Evolutionary conservation across 2,329 filamentous ascomycete genomes (phyloP), one percentile per base, ranked within the genome.

Genomic region (Thermothelomyces thermophilus): DNA sequence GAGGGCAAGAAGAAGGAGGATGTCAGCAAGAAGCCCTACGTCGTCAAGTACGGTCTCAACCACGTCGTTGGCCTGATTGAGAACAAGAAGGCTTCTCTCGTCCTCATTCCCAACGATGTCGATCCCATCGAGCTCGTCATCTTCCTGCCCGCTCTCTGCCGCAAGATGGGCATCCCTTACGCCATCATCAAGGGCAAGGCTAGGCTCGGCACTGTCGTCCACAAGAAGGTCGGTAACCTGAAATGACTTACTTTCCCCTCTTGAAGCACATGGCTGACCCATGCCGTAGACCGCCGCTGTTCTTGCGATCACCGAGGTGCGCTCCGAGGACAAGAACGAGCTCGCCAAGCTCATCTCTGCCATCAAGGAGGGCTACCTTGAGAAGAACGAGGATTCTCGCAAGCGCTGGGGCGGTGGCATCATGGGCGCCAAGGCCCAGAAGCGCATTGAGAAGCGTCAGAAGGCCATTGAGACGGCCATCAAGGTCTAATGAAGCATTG

Each of bases 1-100:
- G 90, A 97, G 75, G 93, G 94, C 74, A 96, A 97, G 87, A 98
- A 97, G 87, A 97, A 97, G 87, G 94, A 98, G 83, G 90, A 95
- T 68, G 91, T 95, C 71, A 88, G 83, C 86, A 97, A 97, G 89
- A 98, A 98, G 87, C 93, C 93, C 68, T 98, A 96, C 77, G 78
- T 86, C 62, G 90, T 93, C 82, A 98, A 98, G 86, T 98, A 96
- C 77, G 93, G 93, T 79, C 85, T 98, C 67, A 98, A 98, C 86
- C 93, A 98, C 82, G 93, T 98, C 61, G 90, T 95, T 62, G 90
- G 88, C 62, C 82, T 95, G 64, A 87, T 95, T 66, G 90, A 95
- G 85, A 96, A 96, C 83, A 98, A 98, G 89, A 98, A 98, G 86
- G 91, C 93, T 62, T 84, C 88, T 58, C 83, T 98, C 61, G 94